Conservation (phyloP, 179 eudicot species). For the Actinidia polygama region DNA sequence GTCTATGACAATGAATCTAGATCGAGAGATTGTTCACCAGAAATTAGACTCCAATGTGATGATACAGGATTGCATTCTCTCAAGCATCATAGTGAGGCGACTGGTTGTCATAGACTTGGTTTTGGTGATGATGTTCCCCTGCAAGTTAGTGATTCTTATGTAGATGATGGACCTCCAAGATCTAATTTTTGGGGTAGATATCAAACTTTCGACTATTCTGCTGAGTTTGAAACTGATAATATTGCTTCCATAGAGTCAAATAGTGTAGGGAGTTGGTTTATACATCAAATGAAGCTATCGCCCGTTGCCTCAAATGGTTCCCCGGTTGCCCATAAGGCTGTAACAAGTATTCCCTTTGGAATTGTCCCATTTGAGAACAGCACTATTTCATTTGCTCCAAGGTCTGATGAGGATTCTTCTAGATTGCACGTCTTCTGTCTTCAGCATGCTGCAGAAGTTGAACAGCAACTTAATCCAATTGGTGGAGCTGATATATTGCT, state of each 20-base stretch:
- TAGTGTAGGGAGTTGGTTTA: conserved; percentile 28
- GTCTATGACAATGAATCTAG: conserved; percentile 36
- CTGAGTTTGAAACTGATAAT: conserved; percentile 42
- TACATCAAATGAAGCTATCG: conserved; percentile 21
- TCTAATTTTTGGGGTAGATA: conserved; percentile 36
- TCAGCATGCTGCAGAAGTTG: conserved; percentile 91
- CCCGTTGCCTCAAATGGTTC: conserved; percentile 22
- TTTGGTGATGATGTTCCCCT: conserved; percentile 42
- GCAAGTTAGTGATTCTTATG: conserved; percentile 26
- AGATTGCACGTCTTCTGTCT: conserved; percentile 94
- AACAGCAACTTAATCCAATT: conserved; percentile 61
- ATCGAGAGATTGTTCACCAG: conserved; percentile 42
- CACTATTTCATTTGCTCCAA: conserved; percentile 37
- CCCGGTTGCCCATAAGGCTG: conserved; percentile 29
- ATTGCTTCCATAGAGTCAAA: conserved; percentile 32
- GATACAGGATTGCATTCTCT: conserved; percentile 38
- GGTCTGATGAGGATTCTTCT: conserved; percentile 82
- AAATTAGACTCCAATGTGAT: conserved; percentile 41
- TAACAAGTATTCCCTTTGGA: conserved; percentile 27
- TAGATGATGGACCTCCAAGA: conserved; percentile 32
- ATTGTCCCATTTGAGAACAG: conserved; percentile 31
- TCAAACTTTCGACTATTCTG: conserved; percentile 42
- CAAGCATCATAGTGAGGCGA: conserved; percentile 34
- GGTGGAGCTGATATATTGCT: conserved; percentile 88
- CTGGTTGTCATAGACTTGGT: conserved; percentile 36